A percentile compares a stretch with the other conserved stretches of the same genome.
phyloP scores from a whole-genome alignment of 208 protist genomes.

The Eutreptiella sp. region DNA sequence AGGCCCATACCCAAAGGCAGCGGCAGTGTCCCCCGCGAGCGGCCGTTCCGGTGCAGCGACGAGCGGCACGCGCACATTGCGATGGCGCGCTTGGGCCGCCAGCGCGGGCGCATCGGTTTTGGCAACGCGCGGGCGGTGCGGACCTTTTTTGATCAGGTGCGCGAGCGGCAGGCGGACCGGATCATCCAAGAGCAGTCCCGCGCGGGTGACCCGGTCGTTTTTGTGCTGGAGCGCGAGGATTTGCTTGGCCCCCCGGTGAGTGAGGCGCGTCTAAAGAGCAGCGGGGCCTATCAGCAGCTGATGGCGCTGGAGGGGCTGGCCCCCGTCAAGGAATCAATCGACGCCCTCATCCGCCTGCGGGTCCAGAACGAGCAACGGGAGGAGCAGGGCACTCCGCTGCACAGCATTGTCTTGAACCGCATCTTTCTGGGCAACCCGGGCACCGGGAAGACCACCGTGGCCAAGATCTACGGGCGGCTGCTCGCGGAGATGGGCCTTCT shows the following conservation, averaged over 20 bases:
- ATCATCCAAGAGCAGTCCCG: not conserved
- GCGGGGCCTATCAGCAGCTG: conserved; percentile 6
- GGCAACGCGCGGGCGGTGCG: conserved; percentile 21
- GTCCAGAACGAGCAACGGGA: conserved; percentile 18
- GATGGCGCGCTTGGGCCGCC: not conserved
- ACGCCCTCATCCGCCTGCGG: too few relatives aligned
- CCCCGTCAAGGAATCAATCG: not conserved
- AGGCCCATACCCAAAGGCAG: not conserved
- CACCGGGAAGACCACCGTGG: conserved; percentile 36
- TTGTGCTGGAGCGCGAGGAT: not conserved
- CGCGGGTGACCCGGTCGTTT: not conserved
- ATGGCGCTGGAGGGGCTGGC: not conserved
- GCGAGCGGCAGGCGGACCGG: conserved; percentile 5
- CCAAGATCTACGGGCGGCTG: conserved; percentile 8
- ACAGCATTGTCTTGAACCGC: conserved; percentile 12
- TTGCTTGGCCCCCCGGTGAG: not conserved
- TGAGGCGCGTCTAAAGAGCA: not conserved
- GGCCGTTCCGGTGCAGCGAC: conserved; percentile 3
- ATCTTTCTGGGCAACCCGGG: conserved; percentile 24
- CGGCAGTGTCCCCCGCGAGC: not conserved
- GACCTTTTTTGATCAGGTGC: conserved; percentile 2
- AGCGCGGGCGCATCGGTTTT: conserved; percentile 9
- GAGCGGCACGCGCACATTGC: conserved; percentile 6
- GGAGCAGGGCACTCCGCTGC: not conserved
- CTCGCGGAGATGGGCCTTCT: conserved; percentile 12